Percentiles rank a stretch among this genome's conserved stretches.
These are phyloP conservation scores for Sarocladium oryzae DNA, from an alignment of 2,329 filamentous ascomycete species.

Conservation along the genomic window DNA sequence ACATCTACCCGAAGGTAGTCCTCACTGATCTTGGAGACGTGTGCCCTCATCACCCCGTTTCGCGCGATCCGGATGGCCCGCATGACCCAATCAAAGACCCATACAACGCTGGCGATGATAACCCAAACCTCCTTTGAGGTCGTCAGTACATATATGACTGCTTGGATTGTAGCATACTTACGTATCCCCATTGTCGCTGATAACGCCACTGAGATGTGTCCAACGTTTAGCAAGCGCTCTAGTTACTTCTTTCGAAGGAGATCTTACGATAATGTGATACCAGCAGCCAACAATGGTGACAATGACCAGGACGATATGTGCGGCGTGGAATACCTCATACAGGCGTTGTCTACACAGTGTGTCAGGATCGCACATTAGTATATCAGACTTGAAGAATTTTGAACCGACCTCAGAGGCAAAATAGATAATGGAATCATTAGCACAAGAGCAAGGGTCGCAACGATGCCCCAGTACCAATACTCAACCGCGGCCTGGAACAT, in stretches of 20 bases:
- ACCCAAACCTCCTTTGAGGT: slow-evolving; percentile 17
- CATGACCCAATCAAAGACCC: slow-evolving; percentile 19
- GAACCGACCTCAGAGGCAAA: slow-evolving; percentile 22
- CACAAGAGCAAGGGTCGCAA: slow-evolving; percentile 26
- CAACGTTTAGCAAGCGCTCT: neutral
- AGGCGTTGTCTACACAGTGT: slow-evolving; percentile 17
- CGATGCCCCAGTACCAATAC: slow-evolving; percentile 35
- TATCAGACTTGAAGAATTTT: neutral
- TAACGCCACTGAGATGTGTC: slow-evolving; percentile 20
- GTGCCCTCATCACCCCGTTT: slow-evolving; percentile 16
- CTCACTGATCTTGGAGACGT: slow-evolving; percentile 17
- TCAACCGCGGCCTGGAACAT: neutral
- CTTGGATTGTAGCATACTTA: neutral
- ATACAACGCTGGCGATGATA: slow-evolving; percentile 18
- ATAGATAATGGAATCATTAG: slow-evolving; percentile 25
- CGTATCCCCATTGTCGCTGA: slow-evolving; percentile 36
- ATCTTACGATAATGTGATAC: slow-evolving; percentile 28
- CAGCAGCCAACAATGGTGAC: slow-evolving; percentile 34
- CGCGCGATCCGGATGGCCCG: slow-evolving; percentile 13
- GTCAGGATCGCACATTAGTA: neutral
- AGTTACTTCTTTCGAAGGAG: too few species aligned
- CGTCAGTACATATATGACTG: neutral
- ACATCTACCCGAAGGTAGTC: slow-evolving; percentile 21
- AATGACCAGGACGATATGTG: slow-evolving; percentile 33
- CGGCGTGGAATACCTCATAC: slow-evolving; percentile 38